Percentiles rank a stretch among this genome's conserved stretches.
Conservation (phyloP, 1,284 basidiomycete genomes). For the Rhizoctonia solani region DNA sequence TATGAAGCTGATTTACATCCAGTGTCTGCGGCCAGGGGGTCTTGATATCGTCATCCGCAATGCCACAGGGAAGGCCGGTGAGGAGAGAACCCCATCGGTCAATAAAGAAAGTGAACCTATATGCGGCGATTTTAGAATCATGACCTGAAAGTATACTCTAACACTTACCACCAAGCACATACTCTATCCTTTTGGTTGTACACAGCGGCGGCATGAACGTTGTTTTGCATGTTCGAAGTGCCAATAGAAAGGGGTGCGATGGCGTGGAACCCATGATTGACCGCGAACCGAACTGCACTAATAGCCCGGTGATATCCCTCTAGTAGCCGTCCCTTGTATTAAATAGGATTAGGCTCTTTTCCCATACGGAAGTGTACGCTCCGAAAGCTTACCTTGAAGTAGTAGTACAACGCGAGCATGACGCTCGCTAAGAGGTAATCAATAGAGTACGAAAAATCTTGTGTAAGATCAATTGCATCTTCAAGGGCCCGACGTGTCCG, state of each 20-base stretch:
- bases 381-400: slow-evolving; percentile 7
- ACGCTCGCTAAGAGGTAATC: slow-evolving; percentile 23
- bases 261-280: slow-evolving; percentile 19
- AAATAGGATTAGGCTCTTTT: too few relatives aligned
- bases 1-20: not conserved
- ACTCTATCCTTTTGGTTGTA: slow-evolving; percentile 14
- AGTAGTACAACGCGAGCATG: slow-evolving; percentile 17
- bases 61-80: slow-evolving; percentile 18
- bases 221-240: not conserved
- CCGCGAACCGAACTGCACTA: slow-evolving; percentile 22
- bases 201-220: not conserved
- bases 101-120: slow-evolving; percentile 22
- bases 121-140: not conserved
- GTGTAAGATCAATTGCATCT: slow-evolving; percentile 23
- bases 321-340: slow-evolving; percentile 11
- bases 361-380: not conserved
- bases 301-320: slow-evolving; percentile 28
- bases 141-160: not conserved
- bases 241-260: not conserved
- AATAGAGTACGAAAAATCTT: slow-evolving; percentile 15
- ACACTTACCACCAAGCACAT: slow-evolving; percentile 18
- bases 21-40: slow-evolving; percentile 27
- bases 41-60: slow-evolving; percentile 18
- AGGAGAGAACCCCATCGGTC: slow-evolving; percentile 26
- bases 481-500: slow-evolving; percentile 21